Base-by-base conservation (phyloP, 352 stramenopile genomes). In the Phytophthora boehmeriae region DNA sequence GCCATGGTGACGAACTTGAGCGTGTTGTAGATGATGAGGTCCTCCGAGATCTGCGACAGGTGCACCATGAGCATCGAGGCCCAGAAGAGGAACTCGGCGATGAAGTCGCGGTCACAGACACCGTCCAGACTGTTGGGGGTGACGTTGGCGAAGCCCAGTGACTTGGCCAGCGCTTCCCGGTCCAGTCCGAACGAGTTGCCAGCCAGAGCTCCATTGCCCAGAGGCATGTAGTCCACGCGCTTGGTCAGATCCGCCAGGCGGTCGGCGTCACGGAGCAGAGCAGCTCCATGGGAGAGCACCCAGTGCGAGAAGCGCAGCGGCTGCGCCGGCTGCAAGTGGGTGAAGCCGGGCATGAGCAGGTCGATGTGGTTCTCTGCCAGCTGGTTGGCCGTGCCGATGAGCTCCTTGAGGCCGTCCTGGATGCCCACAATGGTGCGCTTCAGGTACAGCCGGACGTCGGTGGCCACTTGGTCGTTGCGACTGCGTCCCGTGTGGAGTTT, bases 61-160 rank as follows among this genome's bases (percentile, higher is more conserved):
- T 99, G 97, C 27, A 97, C 90, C 68, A 98, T 93, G 47, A 97
- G 81, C 69, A 99, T 74, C 2, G 93, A 96, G 56, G 96, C 93
- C 96, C 97, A 99, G 76, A 98, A 98, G 51, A 99, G 73, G 71
- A 99, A 99, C 79, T 99, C 97, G 38, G 96, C 96, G 48, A 99
- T 91, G 86, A 99, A 99, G 79, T 99, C 97, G 52, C 97, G 93
- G 83, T 99, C 97, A 64, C 95, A 99, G 19, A 99, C 97, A 16
- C 96, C 93, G 73, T 99, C 97, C 32, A 99, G 79, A 43, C 92
- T 98, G 83, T 99, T 99, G 35, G 86, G 82, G 25, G 95, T 98
- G 42, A 97, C 76, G 34, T 97, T 86, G 58, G 54, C 66, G 49
- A 99, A 99, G 52, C 93, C 96, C 17, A 99, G 82, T 59, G 98